Percentiles rank a stretch among this genome's conserved stretches.
phyloP scores from a whole-genome alignment of 106 monocot species.

The Narthecium ossifragum region DNA sequence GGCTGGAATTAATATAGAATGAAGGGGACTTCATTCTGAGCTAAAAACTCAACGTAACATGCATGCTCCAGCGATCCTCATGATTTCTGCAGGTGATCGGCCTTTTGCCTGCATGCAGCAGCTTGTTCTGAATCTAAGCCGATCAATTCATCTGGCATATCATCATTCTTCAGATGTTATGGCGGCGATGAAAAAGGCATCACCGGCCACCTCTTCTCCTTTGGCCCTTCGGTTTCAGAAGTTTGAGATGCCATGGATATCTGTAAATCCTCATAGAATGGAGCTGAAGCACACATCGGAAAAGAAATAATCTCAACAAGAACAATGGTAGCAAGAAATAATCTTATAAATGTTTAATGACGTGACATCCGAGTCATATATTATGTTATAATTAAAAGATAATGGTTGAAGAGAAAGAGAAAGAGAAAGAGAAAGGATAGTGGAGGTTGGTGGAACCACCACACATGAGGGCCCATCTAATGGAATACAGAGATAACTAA shows the following conservation, averaged over 20 bases:
- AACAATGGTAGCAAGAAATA: no score
- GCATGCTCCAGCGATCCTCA: constrained; percentile 12
- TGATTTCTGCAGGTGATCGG: constrained; percentile 12
- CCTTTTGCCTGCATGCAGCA: background rate
- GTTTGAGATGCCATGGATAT: background rate
- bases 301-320: no score
- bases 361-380: no score
- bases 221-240: background rate
- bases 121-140: background rate
- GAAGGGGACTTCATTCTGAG: constrained; percentile 1
- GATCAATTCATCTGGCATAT: background rate
- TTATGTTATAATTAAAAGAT: no score
- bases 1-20: constrained; percentile 7
- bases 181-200: background rate
- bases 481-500: no score
- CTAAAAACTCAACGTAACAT: constrained; percentile 10
- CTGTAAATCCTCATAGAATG: background rate
- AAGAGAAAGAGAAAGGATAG: no score
- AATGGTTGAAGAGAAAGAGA: no score
- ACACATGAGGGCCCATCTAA: no score
- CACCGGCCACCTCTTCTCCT: background rate
- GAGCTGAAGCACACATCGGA: no score
- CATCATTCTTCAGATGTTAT: background rate
- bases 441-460: no score
- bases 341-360: no score